A percentile compares a stretch with the other conserved stretches of the same genome.
Evolutionary conservation across 2,329 filamentous ascomycete genomes (phyloP).

Genomic region (Aspergillus luchuensis): DNA sequence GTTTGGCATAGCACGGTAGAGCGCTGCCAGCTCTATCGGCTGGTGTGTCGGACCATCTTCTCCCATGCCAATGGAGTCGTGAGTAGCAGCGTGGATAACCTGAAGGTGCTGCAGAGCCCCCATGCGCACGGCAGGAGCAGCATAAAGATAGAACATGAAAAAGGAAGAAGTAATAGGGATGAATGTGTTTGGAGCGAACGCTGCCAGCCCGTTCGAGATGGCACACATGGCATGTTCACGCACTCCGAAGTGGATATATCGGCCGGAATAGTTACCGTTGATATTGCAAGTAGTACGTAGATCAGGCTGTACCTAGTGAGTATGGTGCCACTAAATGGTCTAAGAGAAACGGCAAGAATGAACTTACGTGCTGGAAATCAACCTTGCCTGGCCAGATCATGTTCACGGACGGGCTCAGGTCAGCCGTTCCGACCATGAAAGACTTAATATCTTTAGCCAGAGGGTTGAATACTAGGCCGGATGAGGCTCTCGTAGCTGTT

Average conservation of each 20-base stretch:
- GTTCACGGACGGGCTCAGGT: conserved; percentile 56
- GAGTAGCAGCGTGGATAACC: conserved; percentile 62
- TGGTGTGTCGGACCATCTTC: conserved; percentile 66
- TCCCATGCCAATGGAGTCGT: conserved; percentile 62
- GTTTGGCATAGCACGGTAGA: conserved; percentile 66
- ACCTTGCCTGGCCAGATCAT: conserved; percentile 58
- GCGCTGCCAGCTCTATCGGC: conserved; percentile 58
- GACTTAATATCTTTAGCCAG: conserved; percentile 51
- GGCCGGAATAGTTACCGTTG: conserved; percentile 55
- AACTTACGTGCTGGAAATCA: conserved; percentile 54
- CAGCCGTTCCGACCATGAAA: conserved; percentile 58
- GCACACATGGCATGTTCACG: conserved; percentile 68
- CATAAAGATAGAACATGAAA: conserved; percentile 65
- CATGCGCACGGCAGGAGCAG: conserved; percentile 63
- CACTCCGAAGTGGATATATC: conserved; percentile 60
- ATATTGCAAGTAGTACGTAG: conserved; percentile 31
- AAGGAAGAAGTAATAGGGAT: conserved; percentile 61
- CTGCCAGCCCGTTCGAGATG: conserved; percentile 76
- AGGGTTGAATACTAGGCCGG: conserved; percentile 56
- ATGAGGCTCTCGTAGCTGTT: conserved; percentile 53
- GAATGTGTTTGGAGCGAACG: conserved; percentile 57
- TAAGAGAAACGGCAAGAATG: background rate
- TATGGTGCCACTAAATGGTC: background rate
- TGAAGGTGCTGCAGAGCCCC: conserved; percentile 59
- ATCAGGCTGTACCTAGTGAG: conserved; percentile 29